These are phyloP conservation scores for Graphilbum fragrans DNA, from an alignment of 2,329 filamentous ascomycete genomes.

Conservation along the genomic window DNA sequence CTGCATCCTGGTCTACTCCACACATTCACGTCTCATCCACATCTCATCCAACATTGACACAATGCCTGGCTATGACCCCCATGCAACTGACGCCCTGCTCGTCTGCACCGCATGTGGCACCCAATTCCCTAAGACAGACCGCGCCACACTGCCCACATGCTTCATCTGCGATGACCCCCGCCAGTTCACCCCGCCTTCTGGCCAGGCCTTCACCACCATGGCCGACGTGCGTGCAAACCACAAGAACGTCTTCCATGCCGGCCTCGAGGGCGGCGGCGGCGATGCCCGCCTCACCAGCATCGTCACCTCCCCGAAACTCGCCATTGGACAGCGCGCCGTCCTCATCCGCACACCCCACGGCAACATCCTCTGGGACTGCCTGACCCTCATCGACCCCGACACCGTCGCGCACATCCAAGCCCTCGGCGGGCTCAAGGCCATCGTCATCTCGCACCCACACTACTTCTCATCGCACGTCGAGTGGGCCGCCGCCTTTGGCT, in stretches of 20 bases:
- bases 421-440: slow-evolving; percentile 56
- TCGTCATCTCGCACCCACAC: slow-evolving; percentile 70
- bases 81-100: slow-evolving; percentile 19
- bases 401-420: slow-evolving; percentile 45
- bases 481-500: slow-evolving; percentile 59
- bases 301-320: slow-evolving; percentile 44
- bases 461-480: slow-evolving; percentile 68
- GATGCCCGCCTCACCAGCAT: slow-evolving; percentile 35
- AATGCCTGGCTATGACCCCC: slow-evolving; percentile 6
- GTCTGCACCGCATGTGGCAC: slow-evolving; percentile 61
- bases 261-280: slow-evolving; percentile 25
- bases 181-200: slow-evolving; percentile 53
- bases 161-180: slow-evolving; percentile 63
- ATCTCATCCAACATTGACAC: no score
- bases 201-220: slow-evolving; percentile 56
- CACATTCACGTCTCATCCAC: no score
- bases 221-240: slow-evolving; percentile 28
- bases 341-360: slow-evolving; percentile 52
- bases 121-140: slow-evolving; percentile 47
- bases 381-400: slow-evolving; percentile 54
- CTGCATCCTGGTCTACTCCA: no score
- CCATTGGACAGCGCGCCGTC: slow-evolving; percentile 64
- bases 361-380: slow-evolving; percentile 71
- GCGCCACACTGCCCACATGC: slow-evolving; percentile 39
- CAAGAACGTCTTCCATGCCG: slow-evolving; percentile 40